Evolutionary conservation across 305 asterid species (phyloP).

Genomic region (Solanum hybrid): DNA sequence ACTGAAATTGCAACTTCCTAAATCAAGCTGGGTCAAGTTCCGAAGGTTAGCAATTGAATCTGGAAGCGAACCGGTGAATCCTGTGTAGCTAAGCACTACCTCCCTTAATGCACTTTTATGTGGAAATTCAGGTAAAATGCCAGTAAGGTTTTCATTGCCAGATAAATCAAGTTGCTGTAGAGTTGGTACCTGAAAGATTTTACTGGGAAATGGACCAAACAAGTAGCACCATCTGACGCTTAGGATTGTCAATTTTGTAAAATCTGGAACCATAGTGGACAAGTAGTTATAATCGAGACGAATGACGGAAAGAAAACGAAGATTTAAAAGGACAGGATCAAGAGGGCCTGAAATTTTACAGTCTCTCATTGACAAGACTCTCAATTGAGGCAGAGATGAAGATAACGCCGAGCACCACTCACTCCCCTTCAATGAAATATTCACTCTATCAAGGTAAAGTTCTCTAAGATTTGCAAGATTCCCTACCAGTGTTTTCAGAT

Average conservation of each 20-base stretch:
- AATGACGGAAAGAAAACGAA: conserved; percentile 37
- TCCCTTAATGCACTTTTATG: not conserved
- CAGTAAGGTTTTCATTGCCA: not conserved
- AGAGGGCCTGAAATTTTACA: conserved; percentile 51
- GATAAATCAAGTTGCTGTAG: conserved; percentile 6
- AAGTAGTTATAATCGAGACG: conserved; percentile 37
- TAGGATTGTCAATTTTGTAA: conserved; percentile 33
- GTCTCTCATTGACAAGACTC: conserved; percentile 9
- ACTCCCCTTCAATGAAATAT: conserved; percentile 25
- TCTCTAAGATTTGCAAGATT: conserved; percentile 31
- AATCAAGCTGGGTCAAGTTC: not conserved
- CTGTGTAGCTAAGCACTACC: not conserved
- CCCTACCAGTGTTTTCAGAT: conserved; percentile 26
- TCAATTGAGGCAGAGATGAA: conserved; percentile 35
- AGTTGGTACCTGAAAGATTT: conserved; percentile 7
- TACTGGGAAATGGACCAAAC: conserved; percentile 11
- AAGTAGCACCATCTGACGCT: conserved; percentile 14
- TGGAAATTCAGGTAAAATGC: conserved; percentile 10
- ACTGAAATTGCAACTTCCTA: not conserved
- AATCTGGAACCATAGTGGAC: conserved; percentile 21
- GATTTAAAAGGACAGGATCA: conserved; percentile 18
- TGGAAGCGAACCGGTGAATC: not conserved
- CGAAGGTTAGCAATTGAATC: not conserved
- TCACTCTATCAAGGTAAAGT: conserved; percentile 46
- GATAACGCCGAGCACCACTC: conserved; percentile 39